phyloP scores from a whole-genome alignment of 1,284 basidiomycete species.

The Agaricales sp. region DNA sequence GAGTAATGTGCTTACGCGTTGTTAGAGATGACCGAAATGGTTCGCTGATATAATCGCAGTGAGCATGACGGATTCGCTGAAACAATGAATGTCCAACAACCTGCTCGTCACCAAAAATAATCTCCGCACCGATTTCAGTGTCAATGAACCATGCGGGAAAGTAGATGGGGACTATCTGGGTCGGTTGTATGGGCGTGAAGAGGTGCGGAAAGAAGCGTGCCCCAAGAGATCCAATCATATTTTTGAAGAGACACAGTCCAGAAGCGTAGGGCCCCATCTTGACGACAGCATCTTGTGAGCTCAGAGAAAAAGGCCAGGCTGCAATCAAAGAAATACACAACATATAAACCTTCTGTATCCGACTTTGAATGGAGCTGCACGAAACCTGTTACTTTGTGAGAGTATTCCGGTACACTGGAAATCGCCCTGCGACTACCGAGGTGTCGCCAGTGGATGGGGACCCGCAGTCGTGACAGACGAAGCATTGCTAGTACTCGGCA shows the following conservation, averaged over 20 bases:
- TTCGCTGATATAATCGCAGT: not conserved
- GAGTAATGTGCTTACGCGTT: not conserved
- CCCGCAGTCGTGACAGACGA: no score
- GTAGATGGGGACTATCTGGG: not conserved
- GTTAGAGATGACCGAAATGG: not conserved
- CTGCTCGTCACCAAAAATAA: not conserved
- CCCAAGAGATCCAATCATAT: not conserved
- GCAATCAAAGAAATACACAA: not conserved
- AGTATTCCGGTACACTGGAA: not conserved
- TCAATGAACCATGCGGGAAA: not conserved
- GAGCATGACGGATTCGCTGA: not conserved
- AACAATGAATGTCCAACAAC: not conserved
- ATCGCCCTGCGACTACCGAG: not conserved
- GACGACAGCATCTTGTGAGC: not conserved
- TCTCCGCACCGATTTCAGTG: not conserved
- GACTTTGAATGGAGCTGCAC: not conserved
- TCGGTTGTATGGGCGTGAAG: slow-evolving; percentile 1
- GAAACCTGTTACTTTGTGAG: not conserved
- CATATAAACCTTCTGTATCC: not conserved
- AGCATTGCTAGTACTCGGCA: no score
- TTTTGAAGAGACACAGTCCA: not conserved
- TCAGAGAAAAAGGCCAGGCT: not conserved
- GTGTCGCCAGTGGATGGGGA: no score
- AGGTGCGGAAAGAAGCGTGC: not conserved
- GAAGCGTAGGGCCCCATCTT: not conserved